phyloP scores from a whole-genome alignment of 164 flowering plant species.

The Houttuynia cordata region DNA sequence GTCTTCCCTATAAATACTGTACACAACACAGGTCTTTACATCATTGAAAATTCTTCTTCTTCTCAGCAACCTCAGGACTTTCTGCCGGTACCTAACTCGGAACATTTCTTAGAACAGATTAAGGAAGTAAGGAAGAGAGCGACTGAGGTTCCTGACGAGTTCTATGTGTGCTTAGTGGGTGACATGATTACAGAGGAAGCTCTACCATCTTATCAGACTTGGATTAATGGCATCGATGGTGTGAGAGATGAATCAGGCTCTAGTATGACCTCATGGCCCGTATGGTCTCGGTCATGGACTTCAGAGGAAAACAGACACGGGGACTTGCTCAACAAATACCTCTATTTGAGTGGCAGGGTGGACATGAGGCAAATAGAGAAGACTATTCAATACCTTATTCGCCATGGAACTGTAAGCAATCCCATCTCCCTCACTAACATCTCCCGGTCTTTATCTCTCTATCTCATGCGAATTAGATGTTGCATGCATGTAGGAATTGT shows the following conservation, averaged over 20 bases:
- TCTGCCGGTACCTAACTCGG: conserved; percentile 38
- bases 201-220: conserved; percentile 50
- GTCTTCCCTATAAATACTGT: too few species aligned
- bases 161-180: conserved; percentile 9
- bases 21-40: too few species aligned
- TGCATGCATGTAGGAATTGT: conserved; percentile 19
- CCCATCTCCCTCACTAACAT: neutral
- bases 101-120: conserved; percentile 33
- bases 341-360: conserved; percentile 40
- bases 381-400: conserved; percentile 42
- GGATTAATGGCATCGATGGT: conserved; percentile 38
- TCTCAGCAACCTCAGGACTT: conserved; percentile 42
- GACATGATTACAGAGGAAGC: conserved; percentile 40
- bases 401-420: conserved; percentile 36
- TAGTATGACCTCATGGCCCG: conserved; percentile 39
- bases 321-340: conserved; percentile 37
- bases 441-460: neutral
- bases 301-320: conserved; percentile 34
- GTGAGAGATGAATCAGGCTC: conserved; percentile 43
- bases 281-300: conserved; percentile 49
- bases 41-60: too few species aligned
- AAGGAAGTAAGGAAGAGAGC: conserved; percentile 14
- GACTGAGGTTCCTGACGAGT: conserved; percentile 7
- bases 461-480: too few species aligned
- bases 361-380: conserved; percentile 44